A percentile compares a stretch with the other conserved stretches of the same genome.
Conservation (phyloP, 805 yeast genomes). For the Sugiyamaella mastotermitis region DNA sequence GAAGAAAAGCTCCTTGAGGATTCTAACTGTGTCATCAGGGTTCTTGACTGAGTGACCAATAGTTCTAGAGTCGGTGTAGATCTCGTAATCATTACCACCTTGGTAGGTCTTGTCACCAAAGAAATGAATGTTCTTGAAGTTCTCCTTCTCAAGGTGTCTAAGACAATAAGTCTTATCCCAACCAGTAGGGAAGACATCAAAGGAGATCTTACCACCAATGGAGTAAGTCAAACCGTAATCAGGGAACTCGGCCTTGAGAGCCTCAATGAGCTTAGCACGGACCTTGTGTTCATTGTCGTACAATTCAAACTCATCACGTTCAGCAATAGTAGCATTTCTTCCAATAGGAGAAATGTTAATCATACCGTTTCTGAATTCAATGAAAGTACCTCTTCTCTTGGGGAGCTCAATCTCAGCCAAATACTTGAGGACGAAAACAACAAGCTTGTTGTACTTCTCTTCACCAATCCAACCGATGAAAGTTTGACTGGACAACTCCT, state of each 20-base stretch:
- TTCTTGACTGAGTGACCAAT: constrained; percentile 88
- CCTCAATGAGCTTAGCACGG: constrained; percentile 79
- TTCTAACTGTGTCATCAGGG: constrained; percentile 84
- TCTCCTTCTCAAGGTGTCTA: constrained; percentile 82
- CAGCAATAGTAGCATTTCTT: constrained; percentile 92
- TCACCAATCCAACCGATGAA: constrained; percentile 96
- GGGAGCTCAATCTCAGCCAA: constrained; percentile 85
- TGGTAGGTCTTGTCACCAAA: constrained; percentile 94
- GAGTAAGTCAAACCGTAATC: constrained; percentile 88
- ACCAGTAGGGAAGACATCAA: constrained; percentile 99
- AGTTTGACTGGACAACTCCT: constrained; percentile 85
- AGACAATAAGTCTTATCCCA: constrained; percentile 99
- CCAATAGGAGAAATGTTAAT: constrained; percentile 97
- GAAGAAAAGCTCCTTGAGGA: constrained; percentile 74
- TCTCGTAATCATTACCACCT: constrained; percentile 99
- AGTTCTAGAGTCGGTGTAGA: constrained; percentile 86
- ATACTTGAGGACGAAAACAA: constrained; percentile 78
- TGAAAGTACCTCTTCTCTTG: constrained; percentile 95
- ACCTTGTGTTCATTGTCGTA: constrained; percentile 75
- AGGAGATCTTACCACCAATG: constrained; percentile 98
- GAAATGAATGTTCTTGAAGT: constrained; percentile 86
- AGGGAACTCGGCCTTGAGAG: constrained; percentile 75
- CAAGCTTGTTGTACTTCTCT: constrained; percentile 84
- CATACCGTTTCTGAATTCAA: constrained; percentile 99
- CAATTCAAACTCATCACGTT: constrained; percentile 87